Base-by-base conservation (phyloP, 306 rosid genomes). In the Cercis canadensis region DNA sequence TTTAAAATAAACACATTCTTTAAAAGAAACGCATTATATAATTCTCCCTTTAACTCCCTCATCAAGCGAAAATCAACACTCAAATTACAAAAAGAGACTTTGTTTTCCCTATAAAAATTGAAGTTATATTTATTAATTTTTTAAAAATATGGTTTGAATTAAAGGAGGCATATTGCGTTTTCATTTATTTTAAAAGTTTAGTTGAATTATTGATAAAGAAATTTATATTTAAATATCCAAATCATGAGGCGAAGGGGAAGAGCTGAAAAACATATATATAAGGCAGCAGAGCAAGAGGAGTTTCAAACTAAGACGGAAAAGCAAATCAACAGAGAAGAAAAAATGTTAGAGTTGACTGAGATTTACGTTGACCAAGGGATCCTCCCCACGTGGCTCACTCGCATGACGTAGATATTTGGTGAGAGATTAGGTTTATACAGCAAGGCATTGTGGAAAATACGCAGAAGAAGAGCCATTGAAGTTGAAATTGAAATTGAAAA, bases 331-430 rank as follows among this genome's bases (percentile, higher is more conserved):
- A 31, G n/a, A 4, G 79, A 44, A 80, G 90, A 81, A 85, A 75
- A 81, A 49, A 86, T 24, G 50, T 46, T 66, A 74, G 37, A 65
- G 87, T 89, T 87, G 96, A 89, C 97, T 83, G 41, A 78, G 90
- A 85, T 84, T 57, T 71, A 3, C 10, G 77, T 84, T 81, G 96
- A 92, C 92, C 81, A 75, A 32, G 57, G 9, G 82, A 76, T 79
- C 58, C 80, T 65, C 61, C 82, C 85, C 95, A 83, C 91, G 95
- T 94, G 97, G 92, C 84, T 73, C 80, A 80, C 78, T 73, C 33
- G 78, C 74, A 72, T 76, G 96, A 81, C 74, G 86, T 74, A 19
- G 78, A 80, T 80, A 72, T 76, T 53, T 66, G 80, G 83, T 71
- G 69, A 29, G 13, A 33, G 85, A 87, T 84, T 90, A 79, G 90